These are phyloP conservation scores for Fusarium succisae DNA, from an alignment of 2,329 filamentous ascomycete species.

Conservation along the genomic window DNA sequence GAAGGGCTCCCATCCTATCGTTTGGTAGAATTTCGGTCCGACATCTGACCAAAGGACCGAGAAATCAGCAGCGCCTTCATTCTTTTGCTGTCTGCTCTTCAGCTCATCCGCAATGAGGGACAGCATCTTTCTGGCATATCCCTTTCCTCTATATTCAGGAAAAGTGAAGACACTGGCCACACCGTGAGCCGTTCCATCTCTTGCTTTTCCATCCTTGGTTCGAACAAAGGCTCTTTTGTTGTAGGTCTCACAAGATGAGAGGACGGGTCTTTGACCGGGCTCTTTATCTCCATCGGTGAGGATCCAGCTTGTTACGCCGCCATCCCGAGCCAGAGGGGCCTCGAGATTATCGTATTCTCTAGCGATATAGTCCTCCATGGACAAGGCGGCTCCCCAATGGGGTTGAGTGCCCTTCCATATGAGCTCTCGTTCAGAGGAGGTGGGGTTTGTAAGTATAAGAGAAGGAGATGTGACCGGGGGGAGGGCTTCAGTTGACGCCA, in stretches of 20 bases:
- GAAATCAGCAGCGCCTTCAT: conserved; percentile 61
- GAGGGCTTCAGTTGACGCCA: conserved; percentile 35
- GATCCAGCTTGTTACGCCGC: conserved; percentile 71
- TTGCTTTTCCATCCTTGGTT: conserved; percentile 45
- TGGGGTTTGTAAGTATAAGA: conserved; percentile 63
- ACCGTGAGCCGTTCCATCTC: conserved; percentile 73
- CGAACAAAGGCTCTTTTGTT: conserved; percentile 66
- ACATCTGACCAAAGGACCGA: conserved; percentile 89
- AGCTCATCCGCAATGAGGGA: conserved; percentile 65
- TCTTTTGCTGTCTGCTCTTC: conserved; percentile 36
- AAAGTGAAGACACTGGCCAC: conserved; percentile 84
- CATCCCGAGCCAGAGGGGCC: conserved; percentile 65
- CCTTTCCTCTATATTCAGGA: conserved; percentile 71
- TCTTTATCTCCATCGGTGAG: conserved; percentile 59
- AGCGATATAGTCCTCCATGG: conserved; percentile 63
- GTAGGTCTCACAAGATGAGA: conserved; percentile 72
- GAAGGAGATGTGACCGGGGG: conserved; percentile 36
- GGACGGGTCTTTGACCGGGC: conserved; percentile 59
- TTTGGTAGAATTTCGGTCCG: conserved; percentile 82
- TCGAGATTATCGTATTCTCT: conserved; percentile 67
- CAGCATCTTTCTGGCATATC: conserved; percentile 83
- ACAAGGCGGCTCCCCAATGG: conserved; percentile 68
- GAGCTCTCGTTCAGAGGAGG: conserved; percentile 60
- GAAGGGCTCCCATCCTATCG: conserved; percentile 79
- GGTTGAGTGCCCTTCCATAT: conserved; percentile 66